These are phyloP conservation scores for Macadamia tetraphylla DNA, from an alignment of 164 flowering plant genomes.

Conservation along the genomic window DNA sequence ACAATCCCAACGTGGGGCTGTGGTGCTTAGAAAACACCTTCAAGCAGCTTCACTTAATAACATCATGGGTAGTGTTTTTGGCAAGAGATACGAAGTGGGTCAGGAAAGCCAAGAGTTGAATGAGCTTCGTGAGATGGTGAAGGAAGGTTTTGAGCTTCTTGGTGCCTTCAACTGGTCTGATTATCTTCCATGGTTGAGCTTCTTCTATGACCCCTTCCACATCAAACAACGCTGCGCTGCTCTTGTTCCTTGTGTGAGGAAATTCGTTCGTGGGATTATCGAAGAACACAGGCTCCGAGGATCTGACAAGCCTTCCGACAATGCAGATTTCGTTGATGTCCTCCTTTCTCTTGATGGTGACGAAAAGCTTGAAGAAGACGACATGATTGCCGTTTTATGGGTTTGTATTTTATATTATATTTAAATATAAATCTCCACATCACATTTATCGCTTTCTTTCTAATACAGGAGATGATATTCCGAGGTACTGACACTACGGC, in stretches of 20 bases:
- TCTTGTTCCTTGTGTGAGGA: slow-evolving; percentile 52
- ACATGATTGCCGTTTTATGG: slow-evolving; percentile 31
- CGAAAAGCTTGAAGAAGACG: slow-evolving; percentile 47
- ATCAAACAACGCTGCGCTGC: slow-evolving; percentile 34
- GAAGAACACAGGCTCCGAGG: slow-evolving; percentile 27
- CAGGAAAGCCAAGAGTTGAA: slow-evolving; percentile 15
- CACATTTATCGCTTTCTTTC: too few relatives aligned
- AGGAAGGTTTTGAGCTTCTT: slow-evolving; percentile 72
- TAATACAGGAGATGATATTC: slow-evolving; percentile 58
- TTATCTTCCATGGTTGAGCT: slow-evolving; percentile 51
- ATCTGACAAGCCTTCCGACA: slow-evolving; percentile 2
- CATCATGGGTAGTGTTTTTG: slow-evolving; percentile 67
- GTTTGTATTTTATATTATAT: neutral
- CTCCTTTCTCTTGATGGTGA: slow-evolving; percentile 48
- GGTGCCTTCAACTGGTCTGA: slow-evolving; percentile 82
- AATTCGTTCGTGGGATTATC: slow-evolving; percentile 41
- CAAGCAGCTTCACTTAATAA: slow-evolving; percentile 57
- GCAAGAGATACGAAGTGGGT: slow-evolving; percentile 32
- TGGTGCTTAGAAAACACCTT: slow-evolving; percentile 37
- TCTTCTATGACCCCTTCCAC: slow-evolving; percentile 42
- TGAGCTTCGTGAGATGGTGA: slow-evolving; percentile 50
- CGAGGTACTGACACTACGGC: slow-evolving; percentile 67
- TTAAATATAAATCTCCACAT: too few relatives aligned
- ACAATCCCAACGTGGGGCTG: slow-evolving; percentile 25
- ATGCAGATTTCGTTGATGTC: slow-evolving; percentile 51